Base-by-base conservation (phyloP, 176 grass and related monocot species). In the Oryza coarctata region DNA sequence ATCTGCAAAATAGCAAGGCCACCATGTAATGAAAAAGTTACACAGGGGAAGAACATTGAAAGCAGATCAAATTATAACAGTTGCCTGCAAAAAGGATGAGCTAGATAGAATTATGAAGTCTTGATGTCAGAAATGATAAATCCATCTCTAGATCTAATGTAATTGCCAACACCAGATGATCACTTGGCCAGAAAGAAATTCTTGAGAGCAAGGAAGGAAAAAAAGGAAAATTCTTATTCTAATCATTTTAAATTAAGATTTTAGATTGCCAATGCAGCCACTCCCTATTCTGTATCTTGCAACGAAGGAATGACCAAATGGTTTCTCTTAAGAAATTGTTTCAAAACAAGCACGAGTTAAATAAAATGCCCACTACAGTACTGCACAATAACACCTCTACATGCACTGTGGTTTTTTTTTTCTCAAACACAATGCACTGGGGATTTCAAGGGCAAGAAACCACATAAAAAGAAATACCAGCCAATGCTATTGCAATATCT, bases 1-100 rank as follows among this genome's bases (percentile, higher is more conserved):
- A 98, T 84, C 95, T 98, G 80, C 65, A 92, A 85, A 87, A 73
- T 32, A 88, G 80, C 35, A 44, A 41, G 25, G 71, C 14, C 76
- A 69, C 62, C 11, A 63, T 13, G 40, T 45, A 82, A 31, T 13
- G 11, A 68, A 75, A 43, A 77, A 29, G 60, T 73, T 76, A 83
- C 25, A 66, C 52, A 44, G 55, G 36, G 63, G 57, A 27, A 77
- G 33, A 84, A 60, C 55, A 76, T 35, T 35, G 50, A 68, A 82
- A 73, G 35, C 31, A 76, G 32, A 60, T 43, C 27, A 66, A 43
- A 70, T 18, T 28, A 49, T 50, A 65, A 43, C 12, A 39, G 60
- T 72, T 50, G 22, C 39, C 22, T 47, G 20, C 57, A 18, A 65
- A 26, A 83, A 15, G 29, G 12, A 36, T 65, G 65, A 76, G 50